These are phyloP conservation scores for Cucurbita ficifolia DNA, from an alignment of 306 rosid species.

Conservation along the genomic window DNA sequence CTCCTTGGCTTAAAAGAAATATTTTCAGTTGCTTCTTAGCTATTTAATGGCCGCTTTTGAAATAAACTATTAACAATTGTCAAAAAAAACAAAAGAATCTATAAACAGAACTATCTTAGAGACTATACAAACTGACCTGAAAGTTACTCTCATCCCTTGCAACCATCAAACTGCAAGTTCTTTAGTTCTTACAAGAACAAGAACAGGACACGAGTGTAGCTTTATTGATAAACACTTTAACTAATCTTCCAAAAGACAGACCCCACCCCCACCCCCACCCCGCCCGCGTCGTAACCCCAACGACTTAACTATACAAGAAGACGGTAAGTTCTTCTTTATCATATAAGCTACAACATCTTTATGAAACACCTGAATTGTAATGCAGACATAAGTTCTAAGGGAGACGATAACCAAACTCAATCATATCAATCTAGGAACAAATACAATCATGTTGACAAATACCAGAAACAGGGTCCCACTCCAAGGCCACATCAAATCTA, in stretches of 20 bases:
- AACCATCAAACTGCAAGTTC: neutral
- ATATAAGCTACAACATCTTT: neutral
- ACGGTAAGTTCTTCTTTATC: neutral
- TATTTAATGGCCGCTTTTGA: neutral
- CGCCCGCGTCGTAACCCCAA: no score
- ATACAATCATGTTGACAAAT: neutral
- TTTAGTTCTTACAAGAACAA: neutral
- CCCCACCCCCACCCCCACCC: no score
- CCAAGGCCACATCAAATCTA: neutral
- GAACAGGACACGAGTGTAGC: no score
- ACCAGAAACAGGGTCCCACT: neutral
- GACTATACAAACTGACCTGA: neutral
- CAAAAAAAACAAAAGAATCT: no score
- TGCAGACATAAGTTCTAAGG: neutral
- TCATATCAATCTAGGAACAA: neutral
- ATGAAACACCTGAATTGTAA: neutral
- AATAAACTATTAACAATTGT: neutral
- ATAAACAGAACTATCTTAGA: neutral
- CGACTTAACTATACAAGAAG: neutral
- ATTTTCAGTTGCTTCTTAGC: neutral
- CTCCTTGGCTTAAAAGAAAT: neutral
- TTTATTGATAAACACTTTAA: no score
- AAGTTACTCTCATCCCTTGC: neutral
- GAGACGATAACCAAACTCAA: neutral
- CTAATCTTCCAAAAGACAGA: no score